These are phyloP conservation scores for Pythium brassicae DNA, from an alignment of 352 stramenopile genomes.

Conservation along the genomic window DNA sequence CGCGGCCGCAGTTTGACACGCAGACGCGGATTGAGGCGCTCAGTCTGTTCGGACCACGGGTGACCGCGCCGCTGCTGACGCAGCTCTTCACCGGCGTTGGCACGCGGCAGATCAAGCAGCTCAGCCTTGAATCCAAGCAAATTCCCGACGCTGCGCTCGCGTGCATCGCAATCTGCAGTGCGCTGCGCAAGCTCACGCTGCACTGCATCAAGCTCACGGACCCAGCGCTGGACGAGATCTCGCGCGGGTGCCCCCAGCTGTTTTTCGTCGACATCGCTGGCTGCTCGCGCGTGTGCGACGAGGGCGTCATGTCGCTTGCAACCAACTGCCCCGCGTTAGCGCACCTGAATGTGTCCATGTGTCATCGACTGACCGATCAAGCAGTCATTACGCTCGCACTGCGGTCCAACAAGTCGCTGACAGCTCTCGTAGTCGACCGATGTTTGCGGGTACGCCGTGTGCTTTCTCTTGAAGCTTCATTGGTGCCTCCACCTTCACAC, in stretches of 20 bases:
- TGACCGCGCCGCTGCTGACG: conserved; percentile 36
- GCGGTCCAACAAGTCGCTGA: conserved; percentile 30
- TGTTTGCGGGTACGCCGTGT: conserved; percentile 46
- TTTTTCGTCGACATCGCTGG: conserved; percentile 59
- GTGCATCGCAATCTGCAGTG: conserved; percentile 29
- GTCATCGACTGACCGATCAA: conserved; percentile 69
- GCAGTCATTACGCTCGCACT: conserved; percentile 52
- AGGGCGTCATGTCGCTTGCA: conserved; percentile 65
- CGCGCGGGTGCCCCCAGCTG: conserved; percentile 33
- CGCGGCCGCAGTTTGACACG: conserved; percentile 1
- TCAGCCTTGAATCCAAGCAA: conserved; percentile 77
- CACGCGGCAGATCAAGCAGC: conserved; percentile 23
- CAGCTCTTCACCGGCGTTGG: conserved; percentile 40
- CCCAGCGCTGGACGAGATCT: conserved; percentile 36
- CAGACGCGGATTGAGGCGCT: conserved; percentile 41
- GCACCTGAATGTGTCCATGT: conserved; percentile 75
- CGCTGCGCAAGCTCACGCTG: conserved; percentile 35
- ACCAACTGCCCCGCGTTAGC: conserved; percentile 39
- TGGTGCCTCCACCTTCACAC: too few species aligned
- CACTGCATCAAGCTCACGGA: conserved; percentile 79
- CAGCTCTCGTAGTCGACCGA: conserved; percentile 40
- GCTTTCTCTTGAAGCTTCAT: too few species aligned
- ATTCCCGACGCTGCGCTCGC: conserved; percentile 39
- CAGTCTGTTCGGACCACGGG: conserved; percentile 55
- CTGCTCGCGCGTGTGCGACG: conserved; percentile 73